Conservation (phyloP, 139 green algal genomes). For the Chlamydomonas schloesseri region DNA sequence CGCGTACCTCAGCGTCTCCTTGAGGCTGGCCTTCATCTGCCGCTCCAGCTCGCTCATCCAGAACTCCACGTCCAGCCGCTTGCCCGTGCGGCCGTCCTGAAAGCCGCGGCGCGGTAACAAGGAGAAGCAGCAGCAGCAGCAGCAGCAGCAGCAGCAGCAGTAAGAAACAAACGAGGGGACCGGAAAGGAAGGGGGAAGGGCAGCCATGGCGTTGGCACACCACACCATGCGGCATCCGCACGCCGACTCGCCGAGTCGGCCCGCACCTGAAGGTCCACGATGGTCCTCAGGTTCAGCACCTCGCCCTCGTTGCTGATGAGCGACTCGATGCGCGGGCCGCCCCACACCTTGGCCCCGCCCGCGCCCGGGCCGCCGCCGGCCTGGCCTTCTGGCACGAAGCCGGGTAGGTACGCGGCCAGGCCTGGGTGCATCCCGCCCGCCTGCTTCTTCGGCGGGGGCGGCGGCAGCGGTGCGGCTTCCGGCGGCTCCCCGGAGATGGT, state of each 20-base stretch:
- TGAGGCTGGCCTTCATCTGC: constrained; percentile 49
- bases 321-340: constrained; percentile 45
- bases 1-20: constrained; percentile 42
- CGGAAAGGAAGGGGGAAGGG: too few species aligned
- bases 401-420: constrained; percentile 12
- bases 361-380: background rate
- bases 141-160: too few species aligned
- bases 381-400: background rate
- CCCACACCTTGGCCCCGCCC: background rate
- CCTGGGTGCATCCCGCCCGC: background rate
- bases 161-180: too few species aligned
- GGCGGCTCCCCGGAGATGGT: too few species aligned
- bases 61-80: constrained; percentile 46
- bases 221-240: too few species aligned
- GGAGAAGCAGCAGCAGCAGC: too few species aligned
- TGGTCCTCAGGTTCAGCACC: constrained; percentile 40
- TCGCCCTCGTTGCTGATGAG: constrained; percentile 55
- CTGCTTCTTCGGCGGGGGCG: background rate
- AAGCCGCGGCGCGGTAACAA: background rate
- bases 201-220: too few species aligned
- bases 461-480: too few species aligned
- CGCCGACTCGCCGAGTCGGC: too few species aligned
- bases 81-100: constrained; percentile 29
- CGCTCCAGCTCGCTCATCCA: constrained; percentile 58
- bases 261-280: constrained; percentile 53